A percentile compares a stretch with the other conserved stretches of the same genome.
phyloP scores from a whole-genome alignment of 1,284 basidiomycete genomes.

The Cutaneotrichosporon dermatis region DNA sequence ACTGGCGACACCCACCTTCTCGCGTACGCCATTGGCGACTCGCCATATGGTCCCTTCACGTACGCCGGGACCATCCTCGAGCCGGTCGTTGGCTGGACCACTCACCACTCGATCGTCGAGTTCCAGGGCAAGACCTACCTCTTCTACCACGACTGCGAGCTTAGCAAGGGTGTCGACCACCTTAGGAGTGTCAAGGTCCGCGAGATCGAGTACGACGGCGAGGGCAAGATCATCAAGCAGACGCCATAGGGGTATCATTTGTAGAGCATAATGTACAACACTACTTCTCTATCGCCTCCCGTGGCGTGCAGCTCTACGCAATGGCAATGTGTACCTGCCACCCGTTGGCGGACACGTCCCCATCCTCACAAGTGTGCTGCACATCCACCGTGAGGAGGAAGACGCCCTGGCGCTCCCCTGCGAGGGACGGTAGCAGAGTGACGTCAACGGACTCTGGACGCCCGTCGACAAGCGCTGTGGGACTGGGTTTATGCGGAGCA shows the following conservation, averaged over 20 bases:
- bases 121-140: slow-evolving; percentile 33
- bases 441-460: neutral
- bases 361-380: neutral
- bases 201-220: slow-evolving; percentile 31
- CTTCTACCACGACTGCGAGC: slow-evolving; percentile 41
- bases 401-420: neutral
- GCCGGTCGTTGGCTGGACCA: slow-evolving; percentile 39
- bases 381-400: slow-evolving; percentile 1
- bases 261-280: neutral
- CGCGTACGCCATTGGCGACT: slow-evolving; percentile 29
- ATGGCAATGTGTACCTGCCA: too few relatives aligned
- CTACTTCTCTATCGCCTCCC: neutral
- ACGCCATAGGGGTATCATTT: slow-evolving; percentile 3
- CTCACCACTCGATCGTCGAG: slow-evolving; percentile 36
- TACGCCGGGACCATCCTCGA: slow-evolving; percentile 35
- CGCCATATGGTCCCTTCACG: slow-evolving; percentile 36
- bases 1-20: slow-evolving; percentile 39
- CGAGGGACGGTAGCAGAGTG: neutral
- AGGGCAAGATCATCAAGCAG: slow-evolving; percentile 16
- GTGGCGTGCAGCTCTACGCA: neutral
- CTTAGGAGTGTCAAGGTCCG: slow-evolving; percentile 31
- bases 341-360: too few relatives aligned
- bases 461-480: slow-evolving; percentile 1
- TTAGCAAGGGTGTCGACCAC: slow-evolving; percentile 36
- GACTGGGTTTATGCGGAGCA: neutral